phyloP scores from a whole-genome alignment of 352 stramenopile genomes.

The Globisporangium megalacanthum region DNA sequence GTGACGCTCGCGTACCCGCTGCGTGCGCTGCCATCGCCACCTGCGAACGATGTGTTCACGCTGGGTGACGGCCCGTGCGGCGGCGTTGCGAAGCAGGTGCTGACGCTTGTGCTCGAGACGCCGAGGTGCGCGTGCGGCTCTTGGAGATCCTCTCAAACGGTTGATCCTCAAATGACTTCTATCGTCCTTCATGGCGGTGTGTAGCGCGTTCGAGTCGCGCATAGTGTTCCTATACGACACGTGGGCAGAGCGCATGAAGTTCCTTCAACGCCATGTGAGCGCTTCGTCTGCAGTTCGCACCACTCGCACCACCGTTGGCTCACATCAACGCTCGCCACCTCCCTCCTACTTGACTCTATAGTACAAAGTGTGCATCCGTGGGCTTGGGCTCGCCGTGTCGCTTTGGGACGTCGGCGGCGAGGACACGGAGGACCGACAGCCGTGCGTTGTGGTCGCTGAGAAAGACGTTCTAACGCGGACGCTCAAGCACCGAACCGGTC shows the following conservation, averaged over 20 bases:
- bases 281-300: too few relatives aligned
- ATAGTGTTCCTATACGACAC: conserved; percentile 74
- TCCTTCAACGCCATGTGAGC: conserved; percentile 59
- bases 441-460: conserved; percentile 58
- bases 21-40: conserved; percentile 20
- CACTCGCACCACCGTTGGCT: background rate
- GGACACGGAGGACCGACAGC: conserved; percentile 55
- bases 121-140: conserved; percentile 6
- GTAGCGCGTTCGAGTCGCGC: conserved; percentile 37
- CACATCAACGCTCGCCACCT: background rate
- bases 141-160: background rate
- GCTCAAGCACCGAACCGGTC: conserved; percentile 20
- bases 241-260: conserved; percentile 54
- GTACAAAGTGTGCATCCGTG: conserved; percentile 58
- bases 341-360: conserved; percentile 6
- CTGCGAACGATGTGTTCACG: conserved; percentile 29
- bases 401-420: conserved; percentile 47
- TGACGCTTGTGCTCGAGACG: conserved; percentile 46
- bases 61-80: conserved; percentile 57
- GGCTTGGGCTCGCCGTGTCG: conserved; percentile 42
- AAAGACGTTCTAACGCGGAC: conserved; percentile 47
- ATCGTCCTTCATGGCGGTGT: conserved; percentile 2
- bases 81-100: conserved; percentile 36
- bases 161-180: background rate
- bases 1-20: conserved; percentile 63